Base-by-base conservation (phyloP, 169 alveolate genomes). In the Eimeria acervulina region DNA sequence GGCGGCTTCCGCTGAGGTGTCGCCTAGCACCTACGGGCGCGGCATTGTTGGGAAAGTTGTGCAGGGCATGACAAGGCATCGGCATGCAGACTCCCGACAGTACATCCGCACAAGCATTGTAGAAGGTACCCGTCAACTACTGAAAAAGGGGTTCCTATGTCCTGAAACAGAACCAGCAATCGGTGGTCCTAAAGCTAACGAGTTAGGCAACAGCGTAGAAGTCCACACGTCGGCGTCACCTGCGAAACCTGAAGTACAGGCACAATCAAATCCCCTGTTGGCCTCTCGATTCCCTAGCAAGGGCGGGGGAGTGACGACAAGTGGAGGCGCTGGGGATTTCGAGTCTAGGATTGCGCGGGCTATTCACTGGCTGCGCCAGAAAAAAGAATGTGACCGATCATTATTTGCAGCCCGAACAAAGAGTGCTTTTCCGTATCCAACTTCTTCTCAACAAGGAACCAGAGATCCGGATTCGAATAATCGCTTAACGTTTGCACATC, bases 281-380 rank as follows among this genome's bases (percentile, higher is more conserved):
- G 42, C 93, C 15, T 6, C 44, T 55, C 66, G 70, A 28, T 42
- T 21, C 17, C 81, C 47, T 15, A 38, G 47, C 38, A 85, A 31
- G 42, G 61, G 93, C 21, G 52, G 63, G 26, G 91, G 51, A 4
- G 38, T 28, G 21, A 31, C 81, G n/a, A 36, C 26, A 21, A 38
- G 26, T 59, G 93, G 81, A 36, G 55, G 63, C 0, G 93, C 81
- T 28, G 93, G 93, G 13, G 81, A 38, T 38, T 85, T 85, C 44
- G 93, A 85, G 81, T 85, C 93, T 2, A 85, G 61, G 59, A 55
- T 85, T 12, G 38, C 93, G 15, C 93, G 93, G 33, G 93, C 93
- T 36, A 59, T 85, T 85, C 93, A 85, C 81, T 85, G 93, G 93
- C 59, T 85, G 61, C 80, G 70, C 55, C 78, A 85, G 93, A 85